Evolutionary conservation across 768 basidiomycete genomes (phyloP), one percentile per base, ranked within the genome.

Genomic region (Boletellus sp.): DNA sequence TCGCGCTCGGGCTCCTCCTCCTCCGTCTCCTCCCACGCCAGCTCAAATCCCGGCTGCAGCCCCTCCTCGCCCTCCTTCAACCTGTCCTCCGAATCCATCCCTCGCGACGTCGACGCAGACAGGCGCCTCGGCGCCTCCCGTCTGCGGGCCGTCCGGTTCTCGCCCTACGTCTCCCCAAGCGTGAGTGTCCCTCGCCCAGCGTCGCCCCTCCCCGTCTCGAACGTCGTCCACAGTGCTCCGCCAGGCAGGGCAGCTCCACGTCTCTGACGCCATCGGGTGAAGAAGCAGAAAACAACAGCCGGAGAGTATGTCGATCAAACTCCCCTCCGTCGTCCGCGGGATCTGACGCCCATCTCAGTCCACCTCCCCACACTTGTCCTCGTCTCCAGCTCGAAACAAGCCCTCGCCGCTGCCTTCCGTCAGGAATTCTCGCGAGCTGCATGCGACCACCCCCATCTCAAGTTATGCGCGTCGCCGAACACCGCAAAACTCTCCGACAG

Each of bases 401-500:
- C 71, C 74, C 23, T 71, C 72, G 45, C 67, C 73, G 52, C 72
- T 78, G 52, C 76, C 74, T 52, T 69, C 79, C 12, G 65, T 73
- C 19, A 72, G 76, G 45, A 77, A 75, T 56, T 67, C 76, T 17
- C 78, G 78, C 56, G 81, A 84, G 62, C 68, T 81, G 17, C 69
- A 78, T 26, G 83, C 79, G 34, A 79, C 80, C 60, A 87, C 84
- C 13, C 89, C 89, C 47, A 90, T 91, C 47, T 91, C 89, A 23
- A 77, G 79, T 34, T 90, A 85, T 51, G 83, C 87, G 37, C 86
- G 89, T 54, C 82, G 88, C 53, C 87, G 83, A 69, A 87, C 87
- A 1, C 87, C 88, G 24, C 81, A 82, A 50, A 75, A 79, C 34
- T 87, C 88, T 11, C 87, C 87, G 0, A 82, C 80, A 15, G 80